Evolutionary conservation across 1,284 basidiomycete genomes (phyloP), one percentile per base, ranked within the genome.

Genomic region (Mycosarcoma maydis): DNA sequence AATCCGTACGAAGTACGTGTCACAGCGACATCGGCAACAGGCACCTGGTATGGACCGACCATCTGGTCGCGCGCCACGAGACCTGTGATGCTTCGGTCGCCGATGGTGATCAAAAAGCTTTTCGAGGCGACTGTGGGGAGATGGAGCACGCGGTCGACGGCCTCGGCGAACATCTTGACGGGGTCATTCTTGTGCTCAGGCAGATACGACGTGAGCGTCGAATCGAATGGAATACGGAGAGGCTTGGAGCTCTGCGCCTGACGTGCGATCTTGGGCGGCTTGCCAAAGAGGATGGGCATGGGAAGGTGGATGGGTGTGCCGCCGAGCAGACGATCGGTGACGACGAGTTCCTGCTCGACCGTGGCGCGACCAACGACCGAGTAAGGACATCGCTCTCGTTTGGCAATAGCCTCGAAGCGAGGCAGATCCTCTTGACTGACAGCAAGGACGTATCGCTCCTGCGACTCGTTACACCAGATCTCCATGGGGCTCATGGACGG

Each of bases 381-480:
- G 85, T 90, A 94, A 2, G 94, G 94, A 80, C 93, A 96, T 48
- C 95, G 86, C 83, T 99, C 95, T 64, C 95, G 87, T 78, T 87
- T 86, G 13, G 92, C 92, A 39, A 98, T 90, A 7, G 80, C 83
- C 79, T 89, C 88, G 83, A 99, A 98, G 38, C 69, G 58, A 7
- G 69, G 58, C 10, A 81, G 61, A 34, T 80, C 66, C 32, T 60
- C 62, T 19, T 65, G 69, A 39, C 54, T 47, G 40, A 81, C 78
- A 20, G 80, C 96, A 27, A 98, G 87, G 29, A 98, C 96, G 80
- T 98, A 98, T 39, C 96, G 89, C 81, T 99, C 95, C 84, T 99
- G 95, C 70, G 90, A 92, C 84, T 99, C 96, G 83, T 99, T 99
- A 83, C 96, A 98, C 95, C 95, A 99, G 62, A 98, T 98, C 84